A percentile compares a stretch with the other conserved stretches of the same genome.
These are phyloP conservation scores for Podospora fimiseda DNA, from an alignment of 495 filamentous ascomycete species.

Conservation along the genomic window DNA sequence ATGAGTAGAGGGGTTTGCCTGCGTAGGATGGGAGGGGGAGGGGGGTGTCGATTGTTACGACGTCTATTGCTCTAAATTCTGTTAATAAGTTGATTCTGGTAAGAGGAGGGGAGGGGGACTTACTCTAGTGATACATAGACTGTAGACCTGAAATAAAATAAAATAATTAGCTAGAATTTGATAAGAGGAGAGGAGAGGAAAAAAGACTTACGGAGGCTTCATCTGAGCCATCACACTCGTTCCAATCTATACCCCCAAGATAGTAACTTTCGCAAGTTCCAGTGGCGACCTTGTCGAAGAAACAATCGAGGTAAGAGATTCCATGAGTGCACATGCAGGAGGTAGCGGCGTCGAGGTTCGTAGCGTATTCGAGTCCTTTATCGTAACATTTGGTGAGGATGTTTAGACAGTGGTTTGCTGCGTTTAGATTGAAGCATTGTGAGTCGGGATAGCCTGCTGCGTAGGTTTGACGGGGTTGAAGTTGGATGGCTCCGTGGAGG, in stretches of 20 bases:
- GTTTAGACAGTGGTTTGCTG: conserved; percentile 3
- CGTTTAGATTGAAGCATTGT: conserved; percentile 1
- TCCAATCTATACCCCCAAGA: background rate
- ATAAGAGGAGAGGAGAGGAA: background rate
- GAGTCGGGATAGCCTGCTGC: background rate
- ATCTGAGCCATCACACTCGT: conserved; percentile 16
- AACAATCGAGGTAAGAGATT: conserved; percentile 17
- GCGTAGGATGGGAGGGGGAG: conserved; percentile 3
- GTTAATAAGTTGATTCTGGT: background rate
- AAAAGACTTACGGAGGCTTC: conserved; percentile 5
- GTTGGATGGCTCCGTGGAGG: conserved; percentile 2
- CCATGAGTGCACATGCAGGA: conserved; percentile 20
- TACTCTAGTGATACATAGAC: conserved; percentile 21
- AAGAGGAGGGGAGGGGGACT: background rate
- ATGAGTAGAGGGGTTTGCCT: conserved; percentile 15
- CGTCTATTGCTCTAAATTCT: conserved; percentile 13
- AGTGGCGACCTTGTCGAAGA: conserved; percentile 8
- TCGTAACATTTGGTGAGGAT: conserved; percentile 14
- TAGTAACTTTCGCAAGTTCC: conserved; percentile 12
- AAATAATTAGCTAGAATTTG: background rate
- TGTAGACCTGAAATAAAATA: background rate
- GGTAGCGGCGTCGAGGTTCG: background rate
- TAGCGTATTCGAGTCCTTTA: background rate
- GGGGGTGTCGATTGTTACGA: conserved; percentile 9
- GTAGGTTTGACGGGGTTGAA: conserved; percentile 12